phyloP scores from a whole-genome alignment of 2,329 filamentous ascomycete species.

The Ceratocystis albifundus region DNA sequence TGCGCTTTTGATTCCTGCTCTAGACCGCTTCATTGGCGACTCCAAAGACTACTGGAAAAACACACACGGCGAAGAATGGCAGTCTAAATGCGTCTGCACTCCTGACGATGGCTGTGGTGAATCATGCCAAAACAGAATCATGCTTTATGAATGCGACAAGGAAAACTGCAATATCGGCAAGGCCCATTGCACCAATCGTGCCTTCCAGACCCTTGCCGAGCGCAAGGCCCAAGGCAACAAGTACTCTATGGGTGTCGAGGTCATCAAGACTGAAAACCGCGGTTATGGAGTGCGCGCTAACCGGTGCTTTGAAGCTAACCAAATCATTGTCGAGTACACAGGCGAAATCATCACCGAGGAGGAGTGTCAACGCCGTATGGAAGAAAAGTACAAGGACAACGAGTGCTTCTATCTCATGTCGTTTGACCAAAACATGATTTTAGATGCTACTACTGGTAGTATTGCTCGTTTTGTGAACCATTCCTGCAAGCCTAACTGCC shows the following conservation, averaged over 20 bases:
- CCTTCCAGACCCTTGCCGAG: slow-evolving; percentile 67
- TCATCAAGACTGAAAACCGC: slow-evolving; percentile 77
- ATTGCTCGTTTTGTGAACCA: slow-evolving; percentile 98
- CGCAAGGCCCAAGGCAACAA: slow-evolving; percentile 69
- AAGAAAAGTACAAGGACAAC: slow-evolving; percentile 83
- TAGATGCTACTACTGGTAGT: slow-evolving; percentile 89
- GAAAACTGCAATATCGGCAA: slow-evolving; percentile 73
- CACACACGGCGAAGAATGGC: slow-evolving; percentile 55
- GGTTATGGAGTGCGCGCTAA: slow-evolving; percentile 89
- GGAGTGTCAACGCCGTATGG: slow-evolving; percentile 90
- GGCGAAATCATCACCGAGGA: slow-evolving; percentile 94
- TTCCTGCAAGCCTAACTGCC: slow-evolving; percentile 89
- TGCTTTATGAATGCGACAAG: slow-evolving; percentile 93
- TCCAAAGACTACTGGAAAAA: slow-evolving; percentile 72
- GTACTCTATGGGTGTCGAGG: slow-evolving; percentile 87
- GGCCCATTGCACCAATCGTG: slow-evolving; percentile 70
- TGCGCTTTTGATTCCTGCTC: slow-evolving; percentile 26
- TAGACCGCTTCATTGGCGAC: slow-evolving; percentile 84
- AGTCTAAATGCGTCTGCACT: slow-evolving; percentile 66
- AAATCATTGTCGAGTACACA: slow-evolving; percentile 97
- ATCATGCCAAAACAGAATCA: slow-evolving; percentile 84
- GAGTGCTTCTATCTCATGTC: slow-evolving; percentile 99
- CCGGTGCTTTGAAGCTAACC: slow-evolving; percentile 71
- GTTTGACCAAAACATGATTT: slow-evolving; percentile 96
- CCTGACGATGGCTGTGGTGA: slow-evolving; percentile 74